Percentiles rank a stretch among this genome's conserved stretches.
Evolutionary conservation across 495 filamentous ascomycete genomes (phyloP).

Genomic region (Penicillium samsonianum): DNA sequence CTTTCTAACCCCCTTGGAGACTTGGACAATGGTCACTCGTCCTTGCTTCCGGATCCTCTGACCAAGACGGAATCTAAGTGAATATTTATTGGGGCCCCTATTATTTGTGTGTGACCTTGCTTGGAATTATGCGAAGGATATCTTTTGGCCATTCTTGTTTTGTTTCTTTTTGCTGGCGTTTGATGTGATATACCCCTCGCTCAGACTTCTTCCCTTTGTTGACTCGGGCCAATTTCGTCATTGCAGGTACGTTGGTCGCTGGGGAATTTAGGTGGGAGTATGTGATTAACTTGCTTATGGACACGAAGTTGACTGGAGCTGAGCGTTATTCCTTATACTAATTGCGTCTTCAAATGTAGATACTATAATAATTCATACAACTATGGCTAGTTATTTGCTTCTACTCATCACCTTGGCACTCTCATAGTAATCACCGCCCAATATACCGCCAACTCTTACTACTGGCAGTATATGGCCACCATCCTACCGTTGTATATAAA

Average conservation of each 20-base stretch:
- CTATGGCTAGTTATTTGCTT: not conserved
- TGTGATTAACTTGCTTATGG: constrained; percentile 16
- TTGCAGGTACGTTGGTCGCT: constrained; percentile 26
- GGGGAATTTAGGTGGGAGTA: constrained; percentile 23
- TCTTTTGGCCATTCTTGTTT: constrained; percentile 16
- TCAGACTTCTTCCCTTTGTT: constrained; percentile 30
- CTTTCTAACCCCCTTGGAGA: constrained; percentile 31
- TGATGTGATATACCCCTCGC: constrained; percentile 51
- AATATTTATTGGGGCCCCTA: constrained; percentile 1
- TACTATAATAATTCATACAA: constrained; percentile 1
- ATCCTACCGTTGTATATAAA: not conserved
- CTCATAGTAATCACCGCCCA: not conserved
- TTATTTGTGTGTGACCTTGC: constrained; percentile 9
- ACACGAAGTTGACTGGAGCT: constrained; percentile 9
- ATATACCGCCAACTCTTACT: not conserved
- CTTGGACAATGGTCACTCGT: constrained; percentile 18
- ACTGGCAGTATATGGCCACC: not conserved
- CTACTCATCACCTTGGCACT: not conserved
- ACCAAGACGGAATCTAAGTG: constrained; percentile 29
- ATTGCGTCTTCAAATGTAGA: not conserved
- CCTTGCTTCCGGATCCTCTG: constrained; percentile 33
- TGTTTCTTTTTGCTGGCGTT: constrained; percentile 38
- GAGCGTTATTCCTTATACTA: not conserved
- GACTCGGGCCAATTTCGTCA: constrained; percentile 19
- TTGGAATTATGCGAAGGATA: constrained; percentile 10